Conservation (phyloP, 2,329 filamentous ascomycete species). For the Botrytis fragariae region DNA sequence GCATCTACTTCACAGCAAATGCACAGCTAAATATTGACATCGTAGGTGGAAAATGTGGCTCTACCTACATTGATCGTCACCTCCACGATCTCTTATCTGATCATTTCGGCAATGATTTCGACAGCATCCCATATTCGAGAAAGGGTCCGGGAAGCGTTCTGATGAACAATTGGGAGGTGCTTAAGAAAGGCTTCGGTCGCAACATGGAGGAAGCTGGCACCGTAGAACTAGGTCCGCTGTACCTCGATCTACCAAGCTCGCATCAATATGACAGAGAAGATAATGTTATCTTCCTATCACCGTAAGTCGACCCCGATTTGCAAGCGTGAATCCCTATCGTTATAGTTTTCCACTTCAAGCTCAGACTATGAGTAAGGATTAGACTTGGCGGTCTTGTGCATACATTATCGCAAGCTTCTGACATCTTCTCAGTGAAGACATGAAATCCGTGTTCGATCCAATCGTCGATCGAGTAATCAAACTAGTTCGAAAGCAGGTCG, state of each 20-base stretch:
- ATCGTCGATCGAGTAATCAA: conserved; percentile 26
- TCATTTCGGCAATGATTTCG: conserved; percentile 28
- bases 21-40: background rate
- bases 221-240: conserved; percentile 23
- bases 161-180: conserved; percentile 25
- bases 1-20: background rate
- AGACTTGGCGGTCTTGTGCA: background rate
- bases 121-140: conserved; percentile 20
- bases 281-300: conserved; percentile 21
- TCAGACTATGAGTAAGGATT: background rate
- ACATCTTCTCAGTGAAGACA: conserved; percentile 24
- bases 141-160: conserved; percentile 29
- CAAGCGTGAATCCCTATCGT: background rate
- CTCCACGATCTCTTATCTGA: conserved; percentile 27
- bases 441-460: conserved; percentile 31
- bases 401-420: background rate
- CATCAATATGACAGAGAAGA: conserved; percentile 26
- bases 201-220: conserved; percentile 11
- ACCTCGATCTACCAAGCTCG: conserved; percentile 24
- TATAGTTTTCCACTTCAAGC: background rate
- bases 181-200: conserved; percentile 26
- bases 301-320: conserved; percentile 21
- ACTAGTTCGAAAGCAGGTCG: conserved; percentile 26
- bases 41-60: conserved; percentile 32
- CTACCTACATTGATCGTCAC: conserved; percentile 32